Conservation (phyloP, 1,139 yeast species). For the Zygoascus meyerae region DNA sequence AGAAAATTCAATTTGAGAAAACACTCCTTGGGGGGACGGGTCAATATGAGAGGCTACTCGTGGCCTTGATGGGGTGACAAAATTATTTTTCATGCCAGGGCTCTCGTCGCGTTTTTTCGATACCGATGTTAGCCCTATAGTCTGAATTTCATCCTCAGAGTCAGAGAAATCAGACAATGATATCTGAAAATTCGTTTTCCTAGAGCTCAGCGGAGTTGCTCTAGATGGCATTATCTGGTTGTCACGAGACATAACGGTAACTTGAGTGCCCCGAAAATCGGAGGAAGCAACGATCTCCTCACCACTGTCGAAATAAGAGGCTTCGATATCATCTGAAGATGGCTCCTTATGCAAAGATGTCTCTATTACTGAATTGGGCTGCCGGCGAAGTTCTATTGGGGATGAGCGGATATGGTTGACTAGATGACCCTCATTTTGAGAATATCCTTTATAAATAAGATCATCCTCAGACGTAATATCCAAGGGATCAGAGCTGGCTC, state of each 20-base stretch:
- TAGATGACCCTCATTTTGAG: too few relatives aligned
- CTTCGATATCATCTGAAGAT: not conserved
- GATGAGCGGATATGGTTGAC: too few relatives aligned
- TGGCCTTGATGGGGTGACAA: slow-evolving; percentile 1
- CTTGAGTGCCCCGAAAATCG: too few relatives aligned
- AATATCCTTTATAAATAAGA: too few relatives aligned
- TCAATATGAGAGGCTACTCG: not conserved
- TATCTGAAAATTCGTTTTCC: not conserved
- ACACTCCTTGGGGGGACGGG: slow-evolving; percentile 6
- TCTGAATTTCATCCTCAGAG: slow-evolving; percentile 1
- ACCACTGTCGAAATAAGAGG: not conserved
- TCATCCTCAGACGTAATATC: too few relatives aligned
- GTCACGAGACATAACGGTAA: too few relatives aligned
- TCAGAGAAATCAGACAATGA: slow-evolving; percentile 8
- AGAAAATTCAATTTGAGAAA: slow-evolving; percentile 7
- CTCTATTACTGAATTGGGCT: not conserved
- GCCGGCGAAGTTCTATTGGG: too few relatives aligned
- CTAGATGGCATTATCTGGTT: too few relatives aligned
- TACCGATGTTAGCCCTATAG: too few relatives aligned
- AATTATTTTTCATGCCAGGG: not conserved
- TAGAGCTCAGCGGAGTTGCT: not conserved
- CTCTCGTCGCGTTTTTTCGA: not conserved
- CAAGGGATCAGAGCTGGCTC: too few relatives aligned
- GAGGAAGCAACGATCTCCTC: not conserved
- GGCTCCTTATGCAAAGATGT: not conserved